These are phyloP conservation scores for Lasiodiplodia sp. DNA, from an alignment of 2,329 filamentous ascomycete species.

Conservation along the genomic window DNA sequence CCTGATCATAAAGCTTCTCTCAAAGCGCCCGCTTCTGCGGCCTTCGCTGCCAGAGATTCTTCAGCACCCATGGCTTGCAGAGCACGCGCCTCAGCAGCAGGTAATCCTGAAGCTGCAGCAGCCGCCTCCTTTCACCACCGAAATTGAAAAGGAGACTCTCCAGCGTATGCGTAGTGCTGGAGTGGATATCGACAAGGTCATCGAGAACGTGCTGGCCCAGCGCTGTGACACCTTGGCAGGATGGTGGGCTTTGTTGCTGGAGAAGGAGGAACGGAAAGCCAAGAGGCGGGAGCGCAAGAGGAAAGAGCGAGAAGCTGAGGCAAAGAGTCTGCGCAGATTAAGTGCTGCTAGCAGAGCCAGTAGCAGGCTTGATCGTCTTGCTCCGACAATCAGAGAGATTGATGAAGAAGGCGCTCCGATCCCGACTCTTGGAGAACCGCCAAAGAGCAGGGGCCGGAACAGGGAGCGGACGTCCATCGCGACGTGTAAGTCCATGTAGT, in stretches of 20 bases:
- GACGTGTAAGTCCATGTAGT: constrained; percentile 45
- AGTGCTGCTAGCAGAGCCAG: constrained; percentile 93
- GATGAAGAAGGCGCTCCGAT: constrained; percentile 72
- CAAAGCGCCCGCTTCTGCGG: constrained; percentile 85
- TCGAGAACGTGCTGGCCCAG: constrained; percentile 90
- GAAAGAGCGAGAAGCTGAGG: constrained; percentile 82
- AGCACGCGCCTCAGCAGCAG: constrained; percentile 87
- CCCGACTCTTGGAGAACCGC: constrained; percentile 59
- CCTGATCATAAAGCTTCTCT: constrained; percentile 80
- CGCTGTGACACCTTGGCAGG: constrained; percentile 89
- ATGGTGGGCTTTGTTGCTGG: constrained; percentile 94
- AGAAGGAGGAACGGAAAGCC: constrained; percentile 93
- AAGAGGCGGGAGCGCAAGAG: constrained; percentile 80
- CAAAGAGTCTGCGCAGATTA: constrained; percentile 78
- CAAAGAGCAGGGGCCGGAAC: constrained; percentile 76
- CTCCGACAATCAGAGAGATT: constrained; percentile 77
- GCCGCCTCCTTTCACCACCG: constrained; percentile 81
- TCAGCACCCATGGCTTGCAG: constrained; percentile 83
- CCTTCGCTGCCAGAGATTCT: constrained; percentile 86
- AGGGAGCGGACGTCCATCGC: constrained; percentile 68
- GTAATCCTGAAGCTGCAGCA: constrained; percentile 84
- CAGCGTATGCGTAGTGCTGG: constrained; percentile 93
- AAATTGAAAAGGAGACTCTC: constrained; percentile 87
- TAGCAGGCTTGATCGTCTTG: constrained; percentile 81
- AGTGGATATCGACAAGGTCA: constrained; percentile 91